These are phyloP conservation scores for Chaetomium olivaceum DNA, from an alignment of 2,329 filamentous ascomycete species.

Conservation along the genomic window DNA sequence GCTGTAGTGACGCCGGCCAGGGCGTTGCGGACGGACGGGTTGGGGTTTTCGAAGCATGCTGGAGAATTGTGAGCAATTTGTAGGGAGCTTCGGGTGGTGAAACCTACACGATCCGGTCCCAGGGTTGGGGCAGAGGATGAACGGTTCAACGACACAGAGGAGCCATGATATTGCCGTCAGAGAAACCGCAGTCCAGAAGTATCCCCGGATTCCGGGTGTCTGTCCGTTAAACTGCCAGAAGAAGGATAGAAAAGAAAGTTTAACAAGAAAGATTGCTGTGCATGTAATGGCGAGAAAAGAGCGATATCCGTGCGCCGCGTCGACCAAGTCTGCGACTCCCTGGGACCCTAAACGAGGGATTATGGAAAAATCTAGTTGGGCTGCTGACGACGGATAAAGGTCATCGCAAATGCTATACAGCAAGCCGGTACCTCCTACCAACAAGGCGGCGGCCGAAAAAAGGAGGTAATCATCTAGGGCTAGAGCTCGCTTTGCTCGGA, in stretches of 20 bases:
- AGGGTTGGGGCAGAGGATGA: not conserved
- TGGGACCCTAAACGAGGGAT: not conserved
- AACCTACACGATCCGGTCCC: not conserved
- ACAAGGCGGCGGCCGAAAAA: not conserved
- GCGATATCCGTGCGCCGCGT: not conserved
- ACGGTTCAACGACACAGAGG: not conserved
- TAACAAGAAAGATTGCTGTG: not conserved
- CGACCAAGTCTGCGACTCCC: not conserved
- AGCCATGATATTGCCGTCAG: not conserved
- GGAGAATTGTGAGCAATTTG: no score
- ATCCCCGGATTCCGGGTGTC: not conserved
- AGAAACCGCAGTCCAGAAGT: not conserved
- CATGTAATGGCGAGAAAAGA: not conserved
- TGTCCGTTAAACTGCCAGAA: not conserved
- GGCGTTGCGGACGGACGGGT: no score
- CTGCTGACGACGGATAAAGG: not conserved
- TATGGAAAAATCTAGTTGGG: not conserved
- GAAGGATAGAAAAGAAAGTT: not conserved
- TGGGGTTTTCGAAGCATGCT: not conserved
- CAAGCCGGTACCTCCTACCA: not conserved
- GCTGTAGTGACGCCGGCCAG: not conserved
- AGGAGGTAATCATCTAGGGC: not conserved
- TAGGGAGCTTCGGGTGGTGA: no score
- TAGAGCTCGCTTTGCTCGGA: not conserved
- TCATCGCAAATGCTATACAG: slow-evolving; percentile 8